Evolutionary conservation across 2,329 filamentous ascomycete species (phyloP).

Genomic region (Cylindrodendrum hubeiense): DNA sequence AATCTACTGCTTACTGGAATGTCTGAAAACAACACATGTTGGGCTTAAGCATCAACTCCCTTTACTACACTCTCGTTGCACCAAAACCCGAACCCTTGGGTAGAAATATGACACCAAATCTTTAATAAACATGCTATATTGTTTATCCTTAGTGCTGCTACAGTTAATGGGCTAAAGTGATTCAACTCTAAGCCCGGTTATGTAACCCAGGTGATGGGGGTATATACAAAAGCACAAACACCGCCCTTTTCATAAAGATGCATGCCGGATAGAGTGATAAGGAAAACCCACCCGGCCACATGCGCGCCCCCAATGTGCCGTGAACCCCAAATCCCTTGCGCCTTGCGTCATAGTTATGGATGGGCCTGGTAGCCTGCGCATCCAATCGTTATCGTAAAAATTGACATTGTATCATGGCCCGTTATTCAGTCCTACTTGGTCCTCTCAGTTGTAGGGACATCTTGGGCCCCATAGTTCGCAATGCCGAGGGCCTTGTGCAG

Average conservation of each 20-base stretch:
- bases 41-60: too few relatives aligned
- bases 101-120: neutral
- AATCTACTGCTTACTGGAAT: too few relatives aligned
- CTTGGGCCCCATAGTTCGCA: slow-evolving; percentile 41
- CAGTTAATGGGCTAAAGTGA: neutral
- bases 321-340: slow-evolving; percentile 2
- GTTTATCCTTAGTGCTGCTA: neutral
- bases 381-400: slow-evolving; percentile 19
- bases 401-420: neutral
- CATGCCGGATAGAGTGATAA: slow-evolving; percentile 17
- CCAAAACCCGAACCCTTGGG: too few relatives aligned
- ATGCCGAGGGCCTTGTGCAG: slow-evolving; percentile 61
- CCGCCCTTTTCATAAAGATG: slow-evolving; percentile 11
- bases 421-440: slow-evolving; percentile 21
- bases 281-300: slow-evolving; percentile 8
- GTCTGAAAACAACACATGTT: too few relatives aligned
- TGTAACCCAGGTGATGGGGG: slow-evolving; percentile 26
- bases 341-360: slow-evolving; percentile 21
- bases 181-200: slow-evolving; percentile 4
- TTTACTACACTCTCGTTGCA: too few relatives aligned
- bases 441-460: slow-evolving; percentile 30
- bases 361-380: neutral
- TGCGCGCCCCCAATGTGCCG: neutral
- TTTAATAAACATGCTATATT: neutral
- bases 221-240: slow-evolving; percentile 39